phyloP scores from a whole-genome alignment of 2,329 filamentous ascomycete genomes.

The Curvularia eragrostidis region DNA sequence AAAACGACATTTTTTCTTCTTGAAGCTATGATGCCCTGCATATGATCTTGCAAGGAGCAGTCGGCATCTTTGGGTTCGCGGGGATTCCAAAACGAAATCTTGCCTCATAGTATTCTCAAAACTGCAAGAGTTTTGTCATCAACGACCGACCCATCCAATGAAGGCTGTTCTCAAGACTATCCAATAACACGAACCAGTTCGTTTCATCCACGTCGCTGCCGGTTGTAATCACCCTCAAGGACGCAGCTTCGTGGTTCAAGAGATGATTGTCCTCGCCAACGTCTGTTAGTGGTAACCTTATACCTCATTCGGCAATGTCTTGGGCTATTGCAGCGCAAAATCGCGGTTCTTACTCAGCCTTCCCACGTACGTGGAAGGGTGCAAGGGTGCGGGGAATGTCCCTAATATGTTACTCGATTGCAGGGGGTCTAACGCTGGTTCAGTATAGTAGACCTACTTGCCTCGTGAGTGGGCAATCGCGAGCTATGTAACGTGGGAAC shows the following conservation, averaged over 20 bases:
- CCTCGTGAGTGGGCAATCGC: not conserved
- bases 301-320: not conserved
- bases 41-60: slow-evolving; percentile 12
- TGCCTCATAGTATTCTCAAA: not conserved
- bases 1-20: not conserved
- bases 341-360: not conserved
- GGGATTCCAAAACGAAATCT: slow-evolving; percentile 5
- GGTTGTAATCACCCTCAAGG: slow-evolving; percentile 2
- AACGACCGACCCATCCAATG: slow-evolving; percentile 11
- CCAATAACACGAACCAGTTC: slow-evolving; percentile 11
- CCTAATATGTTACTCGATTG: not conserved
- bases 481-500: not conserved
- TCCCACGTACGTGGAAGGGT: not conserved
- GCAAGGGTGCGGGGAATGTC: not conserved
- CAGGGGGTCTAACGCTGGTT: not conserved
- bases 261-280: not conserved
- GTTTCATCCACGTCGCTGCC: slow-evolving; percentile 11
- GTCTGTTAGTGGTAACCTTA: not conserved
- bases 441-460: not conserved
- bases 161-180: slow-evolving; percentile 13
- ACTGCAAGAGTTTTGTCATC: slow-evolving; percentile 7
- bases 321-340: not conserved
- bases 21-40: slow-evolving; percentile 1
- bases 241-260: not conserved
- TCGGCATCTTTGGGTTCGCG: slow-evolving; percentile 3